Percentiles rank a stretch among this genome's conserved stretches.
phyloP scores from a whole-genome alignment of 169 alveolate species.

The Toxoplasma gondii region DNA sequence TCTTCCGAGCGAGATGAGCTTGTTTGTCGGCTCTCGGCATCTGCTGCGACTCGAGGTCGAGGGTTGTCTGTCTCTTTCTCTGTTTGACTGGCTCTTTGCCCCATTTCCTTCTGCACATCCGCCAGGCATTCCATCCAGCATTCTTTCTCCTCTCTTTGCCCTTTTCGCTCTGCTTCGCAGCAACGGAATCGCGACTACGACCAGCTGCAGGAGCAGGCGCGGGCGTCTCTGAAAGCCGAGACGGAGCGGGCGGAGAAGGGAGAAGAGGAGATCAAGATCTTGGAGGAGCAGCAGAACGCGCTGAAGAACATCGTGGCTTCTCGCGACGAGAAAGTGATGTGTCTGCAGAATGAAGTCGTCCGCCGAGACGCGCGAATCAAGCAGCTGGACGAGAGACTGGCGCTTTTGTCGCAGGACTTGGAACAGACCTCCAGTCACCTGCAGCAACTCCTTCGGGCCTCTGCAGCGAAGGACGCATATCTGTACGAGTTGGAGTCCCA shows the following conservation, averaged over 20 bases:
- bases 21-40: too few relatives aligned
- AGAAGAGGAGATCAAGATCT: constrained; percentile 52
- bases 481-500: constrained; percentile 61
- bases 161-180: neutral
- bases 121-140: too few relatives aligned
- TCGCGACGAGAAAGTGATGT: constrained; percentile 55
- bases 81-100: too few relatives aligned
- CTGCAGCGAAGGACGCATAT: constrained; percentile 62
- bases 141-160: too few relatives aligned
- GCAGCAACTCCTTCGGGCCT: constrained; percentile 56
- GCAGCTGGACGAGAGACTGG: constrained; percentile 55
- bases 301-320: constrained; percentile 46
- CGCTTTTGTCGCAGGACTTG: constrained; percentile 41
- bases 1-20: too few relatives aligned
- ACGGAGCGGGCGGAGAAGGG: constrained; percentile 49
- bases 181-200: constrained; percentile 61
- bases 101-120: too few relatives aligned
- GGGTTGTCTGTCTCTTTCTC: too few relatives aligned
- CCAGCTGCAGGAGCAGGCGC: constrained; percentile 5
- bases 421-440: constrained; percentile 40
- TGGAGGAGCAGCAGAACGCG: constrained; percentile 52
- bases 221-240: constrained; percentile 36
- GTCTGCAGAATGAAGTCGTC: constrained; percentile 58
- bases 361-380: constrained; percentile 56
- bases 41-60: too few relatives aligned